Percentiles rank a stretch among this genome's conserved stretches.
These are phyloP conservation scores for Zalaria obscura DNA, from an alignment of 2,329 filamentous ascomycete species.

Conservation along the genomic window DNA sequence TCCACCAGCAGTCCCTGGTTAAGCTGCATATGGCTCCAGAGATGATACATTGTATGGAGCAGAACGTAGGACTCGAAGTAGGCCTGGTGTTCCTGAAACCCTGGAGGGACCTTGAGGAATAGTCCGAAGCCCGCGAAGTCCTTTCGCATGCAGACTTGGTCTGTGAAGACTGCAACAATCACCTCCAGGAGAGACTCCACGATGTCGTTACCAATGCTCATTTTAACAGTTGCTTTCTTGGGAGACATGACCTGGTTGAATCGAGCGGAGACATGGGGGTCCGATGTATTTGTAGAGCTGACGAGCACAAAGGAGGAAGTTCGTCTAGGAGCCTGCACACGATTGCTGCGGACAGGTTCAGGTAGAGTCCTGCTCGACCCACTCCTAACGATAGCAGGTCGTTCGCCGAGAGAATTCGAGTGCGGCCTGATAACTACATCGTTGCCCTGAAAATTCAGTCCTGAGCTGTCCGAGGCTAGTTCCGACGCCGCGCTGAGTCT, in stretches of 20 bases:
- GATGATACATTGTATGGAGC: slow-evolving; percentile 55
- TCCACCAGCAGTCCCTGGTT: slow-evolving; percentile 63
- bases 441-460: slow-evolving; percentile 70
- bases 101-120: slow-evolving; percentile 77
- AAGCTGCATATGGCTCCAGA: slow-evolving; percentile 55
- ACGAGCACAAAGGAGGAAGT: slow-evolving; percentile 87
- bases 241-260: slow-evolving; percentile 50
- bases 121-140: slow-evolving; percentile 82
- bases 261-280: slow-evolving; percentile 44
- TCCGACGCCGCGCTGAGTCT: slow-evolving; percentile 72
- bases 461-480: slow-evolving; percentile 67
- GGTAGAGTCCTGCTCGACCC: slow-evolving; percentile 26
- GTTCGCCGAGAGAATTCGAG: slow-evolving; percentile 42
- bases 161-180: slow-evolving; percentile 65
- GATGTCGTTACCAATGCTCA: slow-evolving; percentile 50
- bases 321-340: slow-evolving; percentile 54
- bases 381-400: slow-evolving; percentile 58
- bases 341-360: slow-evolving; percentile 8
- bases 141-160: slow-evolving; percentile 73
- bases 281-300: slow-evolving; percentile 50
- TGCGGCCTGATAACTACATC: slow-evolving; percentile 73
- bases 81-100: slow-evolving; percentile 86
- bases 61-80: slow-evolving; percentile 90
- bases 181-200: slow-evolving; percentile 67
- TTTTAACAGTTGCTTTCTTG: slow-evolving; percentile 30